Evolutionary conservation across 495 filamentous ascomycete species (phyloP), one percentile per base, ranked within the genome.

Genomic region (Platismatia glauca): DNA sequence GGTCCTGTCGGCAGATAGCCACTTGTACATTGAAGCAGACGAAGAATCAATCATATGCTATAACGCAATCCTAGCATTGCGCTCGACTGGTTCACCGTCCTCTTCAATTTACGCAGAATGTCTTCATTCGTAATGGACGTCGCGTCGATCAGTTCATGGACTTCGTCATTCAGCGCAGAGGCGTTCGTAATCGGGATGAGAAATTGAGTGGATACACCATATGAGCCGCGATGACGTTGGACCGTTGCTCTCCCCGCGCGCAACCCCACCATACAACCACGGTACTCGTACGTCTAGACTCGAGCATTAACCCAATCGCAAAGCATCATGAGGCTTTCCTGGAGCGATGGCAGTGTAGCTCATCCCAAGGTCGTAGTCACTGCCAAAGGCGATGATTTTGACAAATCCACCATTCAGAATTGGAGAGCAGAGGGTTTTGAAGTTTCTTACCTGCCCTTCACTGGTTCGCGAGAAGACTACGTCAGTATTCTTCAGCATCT

Each of bases 341-440:
- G 64, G 60, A 61, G 46, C 6, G 44, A 43, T 11, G 9, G 11
- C 5, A 50, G 35, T 18, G 52, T 34, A 29, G 57, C 34, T 12
- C 72, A 79, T n/a, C 81, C 82, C 6, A 77, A 78, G 20, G 68
- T 89, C n/a, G 84, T 84, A 67, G 73, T 89, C 50, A 85, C 86
- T 0, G 78, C 86, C 8, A 85, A 89, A 66, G 75, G 73, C 16
- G 72, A 75, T 0, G 84, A 86, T 5, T 89, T 88, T 65, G 86
- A 89, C 67, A 59, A 71, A 9, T 70, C 79, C 7, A 82, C 79
- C 0, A 61, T 87, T 35, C 73, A 76, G 22, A 76, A 78, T 34
- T 89, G 86, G 86, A 75, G 76, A 34, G 81, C 81, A 58, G 87
- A 90, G 66, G 87, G 86, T 18, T 89, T 89, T 71, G 72, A 81